These are phyloP conservation scores for Epichloe typhina DNA, from an alignment of 2,329 filamentous ascomycete genomes.

Conservation along the genomic window DNA sequence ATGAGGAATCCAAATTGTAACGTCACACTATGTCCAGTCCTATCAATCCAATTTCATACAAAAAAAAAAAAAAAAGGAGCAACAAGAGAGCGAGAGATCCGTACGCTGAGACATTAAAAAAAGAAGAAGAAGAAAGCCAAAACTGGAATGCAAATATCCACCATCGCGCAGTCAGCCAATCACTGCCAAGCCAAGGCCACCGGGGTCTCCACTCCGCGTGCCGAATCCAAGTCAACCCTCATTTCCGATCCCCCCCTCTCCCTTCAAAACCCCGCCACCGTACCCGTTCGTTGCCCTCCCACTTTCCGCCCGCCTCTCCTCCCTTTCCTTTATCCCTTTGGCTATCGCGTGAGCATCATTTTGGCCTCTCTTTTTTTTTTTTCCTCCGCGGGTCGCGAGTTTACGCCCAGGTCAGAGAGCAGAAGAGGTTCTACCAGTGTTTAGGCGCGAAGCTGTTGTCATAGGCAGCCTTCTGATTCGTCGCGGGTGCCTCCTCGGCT, in stretches of 20 bases:
- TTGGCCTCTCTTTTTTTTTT: too few species aligned
- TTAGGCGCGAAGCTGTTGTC: constrained; percentile 2
- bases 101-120: neutral
- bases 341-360: too few species aligned
- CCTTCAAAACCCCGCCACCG: too few species aligned
- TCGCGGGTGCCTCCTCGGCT: neutral
- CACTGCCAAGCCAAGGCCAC: neutral
- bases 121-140: neutral
- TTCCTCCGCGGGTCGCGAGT: neutral
- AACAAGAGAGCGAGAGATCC: neutral
- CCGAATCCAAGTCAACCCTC: neutral
- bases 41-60: neutral
- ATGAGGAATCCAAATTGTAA: neutral
- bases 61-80: neutral
- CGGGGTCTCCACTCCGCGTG: too few species aligned
- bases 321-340: too few species aligned
- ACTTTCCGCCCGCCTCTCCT: too few species aligned
- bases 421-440: neutral
- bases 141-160: neutral
- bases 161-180: neutral
- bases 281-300: too few species aligned
- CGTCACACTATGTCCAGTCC: neutral
- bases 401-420: too few species aligned
- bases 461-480: neutral
- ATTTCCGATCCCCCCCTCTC: neutral